phyloP scores from a whole-genome alignment of 495 filamentous ascomycete species.

The Hypoxylon fragiforme region DNA sequence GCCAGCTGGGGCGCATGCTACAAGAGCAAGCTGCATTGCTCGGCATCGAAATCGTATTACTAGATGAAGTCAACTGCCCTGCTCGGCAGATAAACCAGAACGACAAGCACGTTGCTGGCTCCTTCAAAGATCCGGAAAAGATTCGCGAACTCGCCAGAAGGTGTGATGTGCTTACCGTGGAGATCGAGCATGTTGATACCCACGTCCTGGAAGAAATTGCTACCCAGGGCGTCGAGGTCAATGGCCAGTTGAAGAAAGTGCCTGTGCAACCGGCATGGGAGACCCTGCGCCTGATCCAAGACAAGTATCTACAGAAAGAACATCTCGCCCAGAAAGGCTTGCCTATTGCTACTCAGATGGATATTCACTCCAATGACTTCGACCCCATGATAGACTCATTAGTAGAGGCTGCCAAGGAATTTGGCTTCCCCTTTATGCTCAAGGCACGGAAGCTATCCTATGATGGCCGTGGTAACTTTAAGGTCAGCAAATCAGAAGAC shows the following conservation, averaged over 20 bases:
- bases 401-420: constrained; percentile 60
- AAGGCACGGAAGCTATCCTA: constrained; percentile 93
- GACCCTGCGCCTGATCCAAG: constrained; percentile 90
- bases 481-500: constrained; percentile 67
- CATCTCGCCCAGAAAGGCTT: constrained; percentile 69
- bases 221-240: constrained; percentile 56
- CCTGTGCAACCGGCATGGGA: constrained; percentile 85
- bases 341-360: constrained; percentile 69
- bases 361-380: constrained; percentile 54
- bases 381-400: constrained; percentile 60
- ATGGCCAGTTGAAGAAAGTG: constrained; percentile 44
- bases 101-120: constrained; percentile 74
- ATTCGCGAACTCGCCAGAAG: constrained; percentile 74
- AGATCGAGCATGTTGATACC: constrained; percentile 97
- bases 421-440: constrained; percentile 91
- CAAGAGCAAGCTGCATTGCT: constrained; percentile 86
- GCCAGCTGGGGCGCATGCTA: constrained; percentile 95
- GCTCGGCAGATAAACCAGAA: constrained; percentile 89
- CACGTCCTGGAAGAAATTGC: constrained; percentile 85
- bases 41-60: constrained; percentile 76
- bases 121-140: constrained; percentile 76
- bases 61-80: constrained; percentile 78
- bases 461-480: constrained; percentile 90
- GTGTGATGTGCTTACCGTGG: constrained; percentile 89
- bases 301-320: constrained; percentile 92